Conservation (phyloP, 805 yeast genomes). For the Candida caryicola region DNA sequence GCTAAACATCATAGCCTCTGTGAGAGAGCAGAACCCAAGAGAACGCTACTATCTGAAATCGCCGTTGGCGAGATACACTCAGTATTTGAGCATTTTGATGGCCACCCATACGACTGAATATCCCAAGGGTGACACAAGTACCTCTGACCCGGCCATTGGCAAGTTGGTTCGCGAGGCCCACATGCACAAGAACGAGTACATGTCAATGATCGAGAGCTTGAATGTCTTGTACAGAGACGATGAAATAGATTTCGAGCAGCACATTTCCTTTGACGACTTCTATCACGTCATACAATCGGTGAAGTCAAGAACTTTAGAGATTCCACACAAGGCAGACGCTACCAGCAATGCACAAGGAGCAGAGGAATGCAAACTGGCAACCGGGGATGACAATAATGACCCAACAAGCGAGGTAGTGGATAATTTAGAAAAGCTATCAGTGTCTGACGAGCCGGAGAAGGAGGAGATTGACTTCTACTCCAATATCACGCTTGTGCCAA, state of each 20-base stretch:
- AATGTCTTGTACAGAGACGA: neutral
- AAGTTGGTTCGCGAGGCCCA: conserved; percentile 3
- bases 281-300: conserved; percentile 44
- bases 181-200: conserved; percentile 11
- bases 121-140: conserved; percentile 10
- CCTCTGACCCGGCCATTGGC: conserved; percentile 9
- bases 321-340: conserved; percentile 42
- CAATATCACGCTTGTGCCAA: conserved; percentile 59
- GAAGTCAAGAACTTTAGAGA: conserved; percentile 60
- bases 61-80: conserved; percentile 22
- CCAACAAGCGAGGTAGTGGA: neutral
- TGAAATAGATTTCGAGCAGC: conserved; percentile 7
- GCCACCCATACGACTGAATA: conserved; percentile 22
- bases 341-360: conserved; percentile 7
- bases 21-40: neutral
- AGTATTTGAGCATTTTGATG: conserved; percentile 33
- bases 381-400: neutral
- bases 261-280: conserved; percentile 21
- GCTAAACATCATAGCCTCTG: conserved; percentile 1
- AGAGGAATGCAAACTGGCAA: conserved; percentile 5
- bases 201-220: conserved; percentile 6
- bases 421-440: neutral
- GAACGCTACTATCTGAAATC: conserved; percentile 4
- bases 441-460: no score
- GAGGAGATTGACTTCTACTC: conserved; percentile 40